phyloP scores from a whole-genome alignment of 139 green algal species.

The Zygnema circumcarinatum region DNA sequence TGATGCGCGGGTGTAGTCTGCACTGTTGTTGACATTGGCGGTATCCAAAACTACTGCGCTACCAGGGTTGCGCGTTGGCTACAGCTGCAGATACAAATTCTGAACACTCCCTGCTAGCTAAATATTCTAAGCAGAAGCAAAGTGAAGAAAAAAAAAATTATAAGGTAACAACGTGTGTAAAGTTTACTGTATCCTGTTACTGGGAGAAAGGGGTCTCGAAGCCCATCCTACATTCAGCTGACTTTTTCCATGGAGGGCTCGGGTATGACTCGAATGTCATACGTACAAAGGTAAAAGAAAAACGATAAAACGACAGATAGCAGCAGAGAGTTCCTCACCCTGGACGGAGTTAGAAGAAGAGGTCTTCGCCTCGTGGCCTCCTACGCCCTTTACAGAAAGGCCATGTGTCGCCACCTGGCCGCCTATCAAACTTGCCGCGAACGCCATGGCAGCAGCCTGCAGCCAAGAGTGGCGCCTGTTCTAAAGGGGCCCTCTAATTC shows the following conservation, averaged over 20 bases:
- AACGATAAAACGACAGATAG: background rate
- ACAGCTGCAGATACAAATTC: too few species aligned
- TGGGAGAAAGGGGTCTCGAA: too few species aligned
- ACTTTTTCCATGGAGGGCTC: background rate
- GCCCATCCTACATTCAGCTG: too few species aligned
- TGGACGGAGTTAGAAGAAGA: background rate
- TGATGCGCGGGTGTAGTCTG: too few species aligned
- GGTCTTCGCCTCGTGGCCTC: background rate
- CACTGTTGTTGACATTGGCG: too few species aligned
- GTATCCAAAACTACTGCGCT: too few species aligned
- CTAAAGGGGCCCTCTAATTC: too few species aligned
- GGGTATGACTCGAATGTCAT: background rate
- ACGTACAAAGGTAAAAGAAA: background rate
- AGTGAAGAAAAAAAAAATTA: background rate
- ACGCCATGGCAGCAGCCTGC: background rate
- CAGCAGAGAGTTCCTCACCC: background rate
- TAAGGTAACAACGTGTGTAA: background rate
- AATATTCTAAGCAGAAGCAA: background rate
- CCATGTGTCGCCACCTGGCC: background rate
- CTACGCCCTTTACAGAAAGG: too few species aligned
- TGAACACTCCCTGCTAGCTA: background rate
- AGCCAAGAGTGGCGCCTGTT: background rate
- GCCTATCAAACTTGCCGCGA: background rate
- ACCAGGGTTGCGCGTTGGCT: too few species aligned
- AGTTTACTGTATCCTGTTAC: background rate